phyloP scores from a whole-genome alignment of 2,329 filamentous ascomycete genomes.

The Meredithiella fracta region DNA sequence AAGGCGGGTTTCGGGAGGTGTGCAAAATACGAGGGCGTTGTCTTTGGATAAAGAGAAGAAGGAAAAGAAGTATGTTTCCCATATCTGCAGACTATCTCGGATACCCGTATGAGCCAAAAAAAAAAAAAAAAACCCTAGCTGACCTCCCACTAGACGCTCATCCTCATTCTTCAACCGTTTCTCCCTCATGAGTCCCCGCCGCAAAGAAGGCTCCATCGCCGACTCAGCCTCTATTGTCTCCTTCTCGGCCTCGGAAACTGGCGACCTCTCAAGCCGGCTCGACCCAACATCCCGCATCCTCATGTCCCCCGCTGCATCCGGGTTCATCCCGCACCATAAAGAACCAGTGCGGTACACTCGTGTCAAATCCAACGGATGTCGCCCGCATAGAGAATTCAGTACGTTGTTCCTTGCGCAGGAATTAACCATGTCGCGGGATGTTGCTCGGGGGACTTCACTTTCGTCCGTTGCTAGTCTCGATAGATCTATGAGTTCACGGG shows the following conservation, averaged over 20 bases:
- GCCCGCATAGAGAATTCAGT: slow-evolving; percentile 68
- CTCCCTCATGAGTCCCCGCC: slow-evolving; percentile 35
- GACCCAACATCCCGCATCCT: slow-evolving; percentile 48
- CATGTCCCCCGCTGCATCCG: slow-evolving; percentile 35
- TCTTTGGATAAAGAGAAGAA: slow-evolving; percentile 21
- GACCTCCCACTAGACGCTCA: slow-evolving; percentile 47
- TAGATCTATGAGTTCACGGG: background rate
- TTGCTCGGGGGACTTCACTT: slow-evolving; percentile 14
- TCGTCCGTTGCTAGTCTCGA: background rate
- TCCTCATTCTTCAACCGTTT: slow-evolving; percentile 78
- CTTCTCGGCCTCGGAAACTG: slow-evolving; percentile 20
- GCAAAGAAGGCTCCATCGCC: slow-evolving; percentile 20
- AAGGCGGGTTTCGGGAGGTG: background rate
- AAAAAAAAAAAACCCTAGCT: no score
- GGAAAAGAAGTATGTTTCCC: slow-evolving; percentile 47
- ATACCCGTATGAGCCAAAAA: background rate
- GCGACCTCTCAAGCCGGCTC: slow-evolving; percentile 63
- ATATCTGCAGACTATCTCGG: slow-evolving; percentile 1
- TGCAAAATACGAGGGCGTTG: no score
- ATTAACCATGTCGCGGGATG: slow-evolving; percentile 31
- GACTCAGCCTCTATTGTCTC: slow-evolving; percentile 20
- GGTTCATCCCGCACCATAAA: slow-evolving; percentile 74
- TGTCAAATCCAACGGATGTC: slow-evolving; percentile 55
- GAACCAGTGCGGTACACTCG: slow-evolving; percentile 85
- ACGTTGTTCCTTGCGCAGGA: slow-evolving; percentile 85